Evolutionary conservation across 345 rosid species (phyloP).

Genomic region (Eucalyptus curtisii): DNA sequence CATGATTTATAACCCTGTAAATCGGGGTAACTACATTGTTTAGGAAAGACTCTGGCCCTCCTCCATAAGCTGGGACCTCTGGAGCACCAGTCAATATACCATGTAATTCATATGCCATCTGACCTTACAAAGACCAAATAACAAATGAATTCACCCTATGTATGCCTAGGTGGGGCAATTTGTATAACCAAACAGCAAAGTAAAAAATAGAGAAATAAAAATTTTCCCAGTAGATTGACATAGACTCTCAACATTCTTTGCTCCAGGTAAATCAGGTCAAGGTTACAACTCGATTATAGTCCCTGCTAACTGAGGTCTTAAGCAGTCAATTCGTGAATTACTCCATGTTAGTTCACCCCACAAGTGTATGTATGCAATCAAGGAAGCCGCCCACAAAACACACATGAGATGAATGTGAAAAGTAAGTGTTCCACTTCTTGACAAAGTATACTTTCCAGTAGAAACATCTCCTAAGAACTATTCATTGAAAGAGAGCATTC

Average conservation of each 20-base stretch:
- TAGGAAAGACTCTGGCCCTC: slow-evolving; percentile 62
- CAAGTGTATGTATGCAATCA: not conserved
- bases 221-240: not conserved
- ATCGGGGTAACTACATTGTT: slow-evolving; percentile 70
- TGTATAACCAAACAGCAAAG: not conserved
- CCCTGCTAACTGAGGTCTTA: not conserved
- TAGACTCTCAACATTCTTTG: not conserved
- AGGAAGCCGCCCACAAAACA: not conserved
- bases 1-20: slow-evolving; percentile 54
- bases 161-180: not conserved
- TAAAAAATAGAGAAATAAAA: not conserved
- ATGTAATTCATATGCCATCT: slow-evolving; percentile 94
- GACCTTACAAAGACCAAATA: not conserved
- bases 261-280: not conserved
- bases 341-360: not conserved
- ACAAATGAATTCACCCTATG: not conserved
- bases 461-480: not conserved
- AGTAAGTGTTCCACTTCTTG: not conserved
- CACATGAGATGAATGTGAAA: not conserved
- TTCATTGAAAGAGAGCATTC: not conserved
- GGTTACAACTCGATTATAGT: not conserved
- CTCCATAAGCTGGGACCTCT: slow-evolving; percentile 54
- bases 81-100: slow-evolving; percentile 48
- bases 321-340: not conserved
- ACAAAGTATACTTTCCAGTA: not conserved